A percentile compares a stretch with the other conserved stretches of the same genome.
These are phyloP conservation scores for Colletotrichum lentis DNA, from an alignment of 2,329 filamentous ascomycete species.

Conservation along the genomic window DNA sequence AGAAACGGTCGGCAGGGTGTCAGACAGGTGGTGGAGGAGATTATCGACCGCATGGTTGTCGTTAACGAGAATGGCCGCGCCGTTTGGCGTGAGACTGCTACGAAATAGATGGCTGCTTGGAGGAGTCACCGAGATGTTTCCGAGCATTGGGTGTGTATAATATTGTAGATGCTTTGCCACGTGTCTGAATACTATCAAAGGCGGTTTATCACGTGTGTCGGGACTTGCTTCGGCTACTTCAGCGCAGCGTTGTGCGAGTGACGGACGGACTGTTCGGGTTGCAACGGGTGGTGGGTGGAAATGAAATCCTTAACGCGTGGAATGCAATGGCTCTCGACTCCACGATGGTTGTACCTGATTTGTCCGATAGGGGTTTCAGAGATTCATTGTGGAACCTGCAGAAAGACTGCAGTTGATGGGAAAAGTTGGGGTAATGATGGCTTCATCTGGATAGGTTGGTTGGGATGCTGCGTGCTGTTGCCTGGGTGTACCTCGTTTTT, in stretches of 20 bases:
- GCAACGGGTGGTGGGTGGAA: background rate
- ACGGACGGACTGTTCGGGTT: background rate
- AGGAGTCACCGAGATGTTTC: constrained; percentile 16
- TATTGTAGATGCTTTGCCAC: constrained; percentile 35
- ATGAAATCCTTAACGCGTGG: constrained; percentile 3
- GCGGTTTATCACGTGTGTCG: constrained; percentile 4
- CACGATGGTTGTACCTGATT: constrained; percentile 17
- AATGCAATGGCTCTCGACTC: background rate
- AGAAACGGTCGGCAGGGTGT: constrained; percentile 74
- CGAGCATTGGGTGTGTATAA: constrained; percentile 31
- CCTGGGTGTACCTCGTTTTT: background rate
- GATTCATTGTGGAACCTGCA: background rate
- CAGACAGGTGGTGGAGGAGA: constrained; percentile 72
- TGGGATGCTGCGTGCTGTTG: constrained; percentile 4
- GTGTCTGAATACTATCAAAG: constrained; percentile 31
- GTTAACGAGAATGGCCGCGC: constrained; percentile 55
- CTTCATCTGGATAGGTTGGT: constrained; percentile 22
- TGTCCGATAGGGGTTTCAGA: background rate
- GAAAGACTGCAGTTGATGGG: background rate
- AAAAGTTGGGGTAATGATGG: constrained; percentile 33
- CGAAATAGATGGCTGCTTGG: background rate
- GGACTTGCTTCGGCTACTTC: background rate
- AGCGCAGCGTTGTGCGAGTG: background rate
- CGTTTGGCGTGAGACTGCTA: constrained; percentile 47
- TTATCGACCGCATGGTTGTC: constrained; percentile 69